Base-by-base conservation (phyloP, 192 early-diverging fungal species). In the Linnemannia zychae region DNA sequence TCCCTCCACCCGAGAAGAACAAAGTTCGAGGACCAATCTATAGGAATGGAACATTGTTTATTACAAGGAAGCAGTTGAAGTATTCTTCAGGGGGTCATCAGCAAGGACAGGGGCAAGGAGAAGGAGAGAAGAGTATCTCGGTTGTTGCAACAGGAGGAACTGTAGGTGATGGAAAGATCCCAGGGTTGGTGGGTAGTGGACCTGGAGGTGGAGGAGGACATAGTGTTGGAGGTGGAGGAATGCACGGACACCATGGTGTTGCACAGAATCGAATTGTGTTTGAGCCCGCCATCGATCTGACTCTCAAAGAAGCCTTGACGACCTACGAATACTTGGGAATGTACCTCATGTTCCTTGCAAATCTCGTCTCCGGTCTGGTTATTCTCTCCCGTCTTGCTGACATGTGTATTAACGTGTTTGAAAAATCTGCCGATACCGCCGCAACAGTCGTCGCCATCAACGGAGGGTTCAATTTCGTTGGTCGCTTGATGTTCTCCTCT, bases 1-100 rank as follows among this genome's bases (percentile, higher is more conserved):
- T 91, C 18, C 93, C 94, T 20, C 91, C 93, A 44, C 90, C 91
- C 17, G 93, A 92, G 28, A 93, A 92, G 86, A 87, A 88, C 65
- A 78, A 90, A 46, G 44, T 90, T 12, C 88, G 89, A 0, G 91
- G 91, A 22, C 88, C 91, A 16, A 90, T 90, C 9, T 76, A 90
- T 38, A 11, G 74, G 4, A 76, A 76, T 31, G 74, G 74, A 3
- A 76, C 74, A 12, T 40, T 76, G 13, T 76, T 76, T 22, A 77
- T 77, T 24, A 77, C 75, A 4, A 66, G 75, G 46, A 77, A 77
- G 28, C 75, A 77, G 47, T 37, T 69, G 34, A 77, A 77, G 48
- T 67, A 77, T 20, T 67, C 67, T n/a, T 48, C 63, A n/a, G n/a
- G n/a, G 18, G 66, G 67, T 13, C 75, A 77, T 63, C 24, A 63